Evolutionary conservation across 257 asterid genomes (phyloP).

Genomic region (Lantana camara): DNA sequence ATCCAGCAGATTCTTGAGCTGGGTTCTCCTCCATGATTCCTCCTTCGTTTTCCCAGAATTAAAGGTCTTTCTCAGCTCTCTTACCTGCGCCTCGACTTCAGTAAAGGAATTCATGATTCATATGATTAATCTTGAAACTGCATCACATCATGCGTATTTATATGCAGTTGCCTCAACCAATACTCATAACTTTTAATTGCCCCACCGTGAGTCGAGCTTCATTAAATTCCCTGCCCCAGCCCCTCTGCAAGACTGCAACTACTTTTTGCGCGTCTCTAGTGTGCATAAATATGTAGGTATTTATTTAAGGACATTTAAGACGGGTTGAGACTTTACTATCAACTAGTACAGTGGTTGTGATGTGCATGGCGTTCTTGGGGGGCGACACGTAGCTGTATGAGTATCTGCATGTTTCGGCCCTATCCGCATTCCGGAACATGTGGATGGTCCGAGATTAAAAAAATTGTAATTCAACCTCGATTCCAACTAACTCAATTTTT

Average conservation of each 20-base stretch:
- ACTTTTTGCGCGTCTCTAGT: neutral
- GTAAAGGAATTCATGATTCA: neutral
- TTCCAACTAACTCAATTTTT: too few species aligned
- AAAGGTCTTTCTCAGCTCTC: constrained; percentile 52
- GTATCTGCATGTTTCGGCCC: too few species aligned
- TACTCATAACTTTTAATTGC: neutral
- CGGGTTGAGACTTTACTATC: too few species aligned
- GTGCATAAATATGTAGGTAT: too few species aligned
- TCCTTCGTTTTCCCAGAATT: constrained; percentile 64
- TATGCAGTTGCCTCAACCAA: neutral
- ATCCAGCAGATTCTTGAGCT: constrained; percentile 46
- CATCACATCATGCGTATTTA: neutral
- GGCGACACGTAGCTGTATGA: too few species aligned
- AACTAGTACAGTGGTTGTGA: too few species aligned
- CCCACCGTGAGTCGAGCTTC: neutral
- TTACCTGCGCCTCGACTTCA: constrained; percentile 37
- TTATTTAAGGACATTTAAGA: neutral
- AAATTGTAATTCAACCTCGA: too few species aligned
- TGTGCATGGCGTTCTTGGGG: neutral
- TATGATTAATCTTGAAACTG: neutral
- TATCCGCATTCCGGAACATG: neutral
- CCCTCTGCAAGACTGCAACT: neutral
- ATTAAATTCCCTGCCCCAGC: neutral
- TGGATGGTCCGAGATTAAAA: too few species aligned
- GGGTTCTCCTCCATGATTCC: constrained; percentile 74